Percentiles rank a stretch among this genome's conserved stretches.
Conservation (phyloP, 441 rosid genomes). For the Jatropha podagrica region DNA sequence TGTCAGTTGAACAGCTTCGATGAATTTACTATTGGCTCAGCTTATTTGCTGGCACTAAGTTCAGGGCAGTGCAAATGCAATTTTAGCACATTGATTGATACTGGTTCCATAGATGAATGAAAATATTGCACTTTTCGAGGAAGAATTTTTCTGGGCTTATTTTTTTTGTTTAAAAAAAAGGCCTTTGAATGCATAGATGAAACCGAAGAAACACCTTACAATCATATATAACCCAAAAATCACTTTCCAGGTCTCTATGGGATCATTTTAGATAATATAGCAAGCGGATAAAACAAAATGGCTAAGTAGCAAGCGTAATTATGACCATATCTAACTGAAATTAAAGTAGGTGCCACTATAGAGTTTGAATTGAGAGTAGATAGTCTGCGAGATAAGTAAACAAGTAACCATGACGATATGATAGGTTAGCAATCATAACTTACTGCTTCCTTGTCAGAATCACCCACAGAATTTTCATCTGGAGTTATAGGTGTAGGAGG, state of each 20-base stretch:
- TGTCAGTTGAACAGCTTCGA: not conserved
- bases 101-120: not conserved
- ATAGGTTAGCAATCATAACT: slow-evolving; percentile 28
- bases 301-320: not conserved
- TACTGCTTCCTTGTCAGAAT: slow-evolving; percentile 42
- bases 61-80: not conserved
- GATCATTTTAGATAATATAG: not conserved
- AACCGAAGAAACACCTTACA: not conserved
- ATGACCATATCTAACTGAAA: not conserved
- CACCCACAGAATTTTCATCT: slow-evolving; percentile 27
- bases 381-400: not conserved
- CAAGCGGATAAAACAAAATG: not conserved
- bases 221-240: not conserved
- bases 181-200: not conserved
- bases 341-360: not conserved
- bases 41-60: not conserved
- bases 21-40: not conserved
- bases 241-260: not conserved
- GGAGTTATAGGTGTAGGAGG: slow-evolving; percentile 25
- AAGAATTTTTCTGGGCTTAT: not conserved
- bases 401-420: not conserved
- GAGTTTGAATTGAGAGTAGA: not conserved
- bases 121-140: not conserved
- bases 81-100: not conserved
- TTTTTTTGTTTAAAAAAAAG: not conserved